Evolutionary conservation across 1,139 yeast species (phyloP).

Genomic region (Protomyces macrosporus): DNA sequence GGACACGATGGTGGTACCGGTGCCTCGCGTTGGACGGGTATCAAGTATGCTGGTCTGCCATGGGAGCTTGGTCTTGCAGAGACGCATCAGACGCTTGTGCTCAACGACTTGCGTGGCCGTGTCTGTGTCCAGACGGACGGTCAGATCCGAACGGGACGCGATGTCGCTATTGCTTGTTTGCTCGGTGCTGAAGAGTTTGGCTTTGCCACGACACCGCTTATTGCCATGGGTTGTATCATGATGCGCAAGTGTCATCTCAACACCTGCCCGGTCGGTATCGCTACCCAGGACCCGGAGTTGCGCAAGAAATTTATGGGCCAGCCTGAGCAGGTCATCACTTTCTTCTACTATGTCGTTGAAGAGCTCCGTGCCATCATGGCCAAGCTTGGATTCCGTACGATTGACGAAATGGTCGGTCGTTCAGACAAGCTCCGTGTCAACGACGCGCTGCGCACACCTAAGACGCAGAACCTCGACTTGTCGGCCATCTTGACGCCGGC

Average conservation of each 20-base stretch:
- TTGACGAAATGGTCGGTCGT: constrained; percentile 97
- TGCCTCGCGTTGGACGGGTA: constrained; percentile 96
- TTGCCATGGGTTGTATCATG: constrained; percentile 96
- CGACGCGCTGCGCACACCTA: constrained; percentile 78
- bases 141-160: constrained; percentile 92
- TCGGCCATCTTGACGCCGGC: constrained; percentile 95
- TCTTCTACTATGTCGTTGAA: constrained; percentile 89
- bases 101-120: constrained; percentile 92
- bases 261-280: constrained; percentile 97
- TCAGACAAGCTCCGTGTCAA: constrained; percentile 84
- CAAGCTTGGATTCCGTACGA: constrained; percentile 84
- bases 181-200: constrained; percentile 99
- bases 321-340: constrained; percentile 96
- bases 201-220: constrained; percentile 92
- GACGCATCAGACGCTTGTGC: constrained; percentile 92
- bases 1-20: constrained; percentile 99
- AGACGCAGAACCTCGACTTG: constrained; percentile 85
- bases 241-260: constrained; percentile 90
- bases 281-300: constrained; percentile 93
- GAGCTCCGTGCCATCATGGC: constrained; percentile 94
- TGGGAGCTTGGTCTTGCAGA: constrained; percentile 99
- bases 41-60: constrained; percentile 94
- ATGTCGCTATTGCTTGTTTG: constrained; percentile 90
- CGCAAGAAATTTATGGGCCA: constrained; percentile 92
- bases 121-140: constrained; percentile 96